These are phyloP conservation scores for Starmera pachycereana DNA, from an alignment of 805 yeast species.

Conservation along the genomic window DNA sequence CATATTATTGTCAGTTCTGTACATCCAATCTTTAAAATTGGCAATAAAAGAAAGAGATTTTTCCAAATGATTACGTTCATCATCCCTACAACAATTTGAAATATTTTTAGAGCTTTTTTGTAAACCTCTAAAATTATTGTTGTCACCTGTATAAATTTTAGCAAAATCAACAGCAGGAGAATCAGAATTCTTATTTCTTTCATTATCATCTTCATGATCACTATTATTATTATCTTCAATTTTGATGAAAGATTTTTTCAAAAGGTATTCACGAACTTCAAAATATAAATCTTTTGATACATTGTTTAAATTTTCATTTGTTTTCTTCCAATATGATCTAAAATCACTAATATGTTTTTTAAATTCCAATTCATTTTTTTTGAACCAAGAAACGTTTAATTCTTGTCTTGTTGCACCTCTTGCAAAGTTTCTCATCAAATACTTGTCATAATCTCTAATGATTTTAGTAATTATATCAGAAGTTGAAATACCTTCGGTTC, in stretches of 20 bases:
- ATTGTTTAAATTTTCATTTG: constrained; percentile 55
- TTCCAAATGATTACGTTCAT: constrained; percentile 5
- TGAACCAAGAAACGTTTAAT: constrained; percentile 93
- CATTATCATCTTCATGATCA: constrained; percentile 12
- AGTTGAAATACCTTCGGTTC: constrained; percentile 95
- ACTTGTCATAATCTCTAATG: constrained; percentile 92
- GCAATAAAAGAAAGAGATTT: constrained; percentile 19
- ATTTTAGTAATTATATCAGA: constrained; percentile 93
- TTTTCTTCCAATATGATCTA: constrained; percentile 74
- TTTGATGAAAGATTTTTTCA: constrained; percentile 29
- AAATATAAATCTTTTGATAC: constrained; percentile 77
- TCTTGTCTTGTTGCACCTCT: constrained; percentile 97
- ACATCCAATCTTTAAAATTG: constrained; percentile 25
- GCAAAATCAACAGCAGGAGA: constrained; percentile 60
- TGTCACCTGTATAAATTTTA: constrained; percentile 40
- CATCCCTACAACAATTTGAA: constrained; percentile 27
- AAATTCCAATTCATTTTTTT: constrained; percentile 91
- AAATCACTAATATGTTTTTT: constrained; percentile 85
- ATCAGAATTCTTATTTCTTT: constrained; percentile 12
- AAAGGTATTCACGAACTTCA: constrained; percentile 68
- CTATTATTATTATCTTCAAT: constrained; percentile 18
- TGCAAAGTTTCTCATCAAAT: constrained; percentile 93
- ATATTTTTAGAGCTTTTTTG: too few relatives aligned
- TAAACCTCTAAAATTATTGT: neutral
- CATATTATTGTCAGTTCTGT: constrained; percentile 15